Conservation (phyloP, 2,329 filamentous ascomycete species). For the Scedosporium apiospermum region DNA sequence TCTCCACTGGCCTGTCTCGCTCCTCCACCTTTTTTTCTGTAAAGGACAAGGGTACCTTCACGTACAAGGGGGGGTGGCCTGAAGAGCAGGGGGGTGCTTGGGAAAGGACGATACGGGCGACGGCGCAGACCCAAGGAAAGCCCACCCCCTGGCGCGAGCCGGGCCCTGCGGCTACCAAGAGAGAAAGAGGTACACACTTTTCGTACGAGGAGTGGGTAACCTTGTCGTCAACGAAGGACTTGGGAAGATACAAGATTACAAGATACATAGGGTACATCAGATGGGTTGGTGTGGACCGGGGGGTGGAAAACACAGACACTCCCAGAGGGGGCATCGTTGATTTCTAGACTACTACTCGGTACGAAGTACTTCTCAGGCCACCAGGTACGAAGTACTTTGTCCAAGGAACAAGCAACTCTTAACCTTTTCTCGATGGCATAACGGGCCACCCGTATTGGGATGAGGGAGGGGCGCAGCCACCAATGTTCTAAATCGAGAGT, state of each 20-base stretch:
- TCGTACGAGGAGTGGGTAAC: conserved; percentile 1
- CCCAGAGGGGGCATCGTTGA: not conserved
- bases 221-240: not conserved
- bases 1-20: not conserved
- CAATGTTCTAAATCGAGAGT: not conserved
- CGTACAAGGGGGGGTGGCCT: not conserved
- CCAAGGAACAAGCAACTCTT: not conserved
- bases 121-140: not conserved
- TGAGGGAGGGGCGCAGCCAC: conserved; percentile 4
- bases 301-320: not conserved
- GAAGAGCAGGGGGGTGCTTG: not conserved
- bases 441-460: conserved; percentile 1
- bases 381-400: not conserved
- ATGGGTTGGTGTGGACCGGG: not conserved
- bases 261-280: not conserved
- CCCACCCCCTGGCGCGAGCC: not conserved
- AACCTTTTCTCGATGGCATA: not conserved
- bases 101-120: not conserved
- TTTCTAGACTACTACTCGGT: not conserved
- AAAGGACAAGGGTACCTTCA: not conserved
- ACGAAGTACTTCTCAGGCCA: not conserved
- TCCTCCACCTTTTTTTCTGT: not conserved
- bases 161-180: not conserved
- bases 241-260: no score
- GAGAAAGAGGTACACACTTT: no score